phyloP scores from a whole-genome alignment of 2,329 filamentous ascomycete genomes.

The Botrytis fabae region DNA sequence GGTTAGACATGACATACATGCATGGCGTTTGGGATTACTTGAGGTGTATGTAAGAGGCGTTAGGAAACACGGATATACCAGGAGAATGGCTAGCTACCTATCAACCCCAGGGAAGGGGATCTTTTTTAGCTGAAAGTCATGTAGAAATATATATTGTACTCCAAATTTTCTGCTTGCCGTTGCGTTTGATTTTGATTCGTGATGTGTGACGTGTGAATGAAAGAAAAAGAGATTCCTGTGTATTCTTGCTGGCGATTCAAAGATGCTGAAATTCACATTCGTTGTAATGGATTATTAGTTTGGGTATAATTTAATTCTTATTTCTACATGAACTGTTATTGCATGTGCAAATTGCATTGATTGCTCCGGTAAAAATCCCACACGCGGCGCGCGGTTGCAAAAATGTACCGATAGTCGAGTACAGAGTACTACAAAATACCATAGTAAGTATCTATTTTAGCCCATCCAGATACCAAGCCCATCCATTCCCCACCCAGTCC shows the following conservation, averaged over 20 bases:
- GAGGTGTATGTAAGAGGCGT: neutral
- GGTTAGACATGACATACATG: neutral
- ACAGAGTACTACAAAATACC: neutral
- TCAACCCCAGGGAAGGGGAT: neutral
- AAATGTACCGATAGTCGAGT: neutral
- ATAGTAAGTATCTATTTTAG: neutral
- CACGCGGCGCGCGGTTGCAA: neutral
- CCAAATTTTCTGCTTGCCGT: neutral
- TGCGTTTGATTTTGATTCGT: neutral
- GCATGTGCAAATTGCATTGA: neutral
- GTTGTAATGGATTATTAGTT: neutral
- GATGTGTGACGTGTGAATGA: neutral
- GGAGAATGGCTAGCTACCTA: conserved; percentile 24
- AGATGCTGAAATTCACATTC: neutral
- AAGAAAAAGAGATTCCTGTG: neutral
- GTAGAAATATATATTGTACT: conserved; percentile 26
- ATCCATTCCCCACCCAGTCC: neutral
- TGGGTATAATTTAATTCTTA: neutral
- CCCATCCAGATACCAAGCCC: neutral
- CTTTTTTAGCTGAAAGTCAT: conserved; percentile 24
- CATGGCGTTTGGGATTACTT: neutral
- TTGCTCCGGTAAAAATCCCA: neutral
- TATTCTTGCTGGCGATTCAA: neutral
- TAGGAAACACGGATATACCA: conserved; percentile 1
- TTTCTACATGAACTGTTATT: neutral